These are phyloP conservation scores for Gamsiella multidivaricata DNA, from an alignment of 192 early-diverging fungal species.

Conservation along the genomic window DNA sequence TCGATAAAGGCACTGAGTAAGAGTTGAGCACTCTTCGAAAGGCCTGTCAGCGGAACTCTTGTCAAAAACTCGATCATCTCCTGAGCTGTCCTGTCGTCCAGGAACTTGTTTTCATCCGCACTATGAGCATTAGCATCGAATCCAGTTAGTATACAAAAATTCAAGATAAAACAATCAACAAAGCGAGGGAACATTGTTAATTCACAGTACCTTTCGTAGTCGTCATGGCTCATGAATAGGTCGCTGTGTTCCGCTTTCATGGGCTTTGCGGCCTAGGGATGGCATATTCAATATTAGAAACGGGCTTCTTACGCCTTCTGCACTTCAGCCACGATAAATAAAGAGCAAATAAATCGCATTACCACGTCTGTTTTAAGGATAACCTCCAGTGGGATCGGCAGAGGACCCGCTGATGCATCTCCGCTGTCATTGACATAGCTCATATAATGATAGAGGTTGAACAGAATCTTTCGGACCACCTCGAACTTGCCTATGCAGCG, in stretches of 20 bases:
- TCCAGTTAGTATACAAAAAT: no score
- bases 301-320: no score
- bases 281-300: no score
- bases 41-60: conserved; percentile 64
- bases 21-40: conserved; percentile 76
- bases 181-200: no score
- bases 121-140: no score
- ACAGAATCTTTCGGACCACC: conserved; percentile 70
- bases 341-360: conserved; percentile 9
- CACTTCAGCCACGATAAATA: no score
- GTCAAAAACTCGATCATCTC: conserved; percentile 68
- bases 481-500: conserved; percentile 72
- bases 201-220: conserved; percentile 39
- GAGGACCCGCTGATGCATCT: conserved; percentile 55
- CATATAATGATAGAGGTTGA: conserved; percentile 72
- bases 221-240: conserved; percentile 67
- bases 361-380: conserved; percentile 64
- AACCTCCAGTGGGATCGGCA: conserved; percentile 75
- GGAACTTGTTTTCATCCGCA: conserved; percentile 42
- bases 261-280: conserved; percentile 47
- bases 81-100: conserved; percentile 34
- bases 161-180: not conserved
- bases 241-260: conserved; percentile 58
- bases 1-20: conserved; percentile 83
- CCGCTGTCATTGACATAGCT: conserved; percentile 65